Evolutionary conservation across 371 early-diverging fungal genomes (phyloP), one percentile per base, ranked within the genome.

Genomic region (Coemansia sp.): DNA sequence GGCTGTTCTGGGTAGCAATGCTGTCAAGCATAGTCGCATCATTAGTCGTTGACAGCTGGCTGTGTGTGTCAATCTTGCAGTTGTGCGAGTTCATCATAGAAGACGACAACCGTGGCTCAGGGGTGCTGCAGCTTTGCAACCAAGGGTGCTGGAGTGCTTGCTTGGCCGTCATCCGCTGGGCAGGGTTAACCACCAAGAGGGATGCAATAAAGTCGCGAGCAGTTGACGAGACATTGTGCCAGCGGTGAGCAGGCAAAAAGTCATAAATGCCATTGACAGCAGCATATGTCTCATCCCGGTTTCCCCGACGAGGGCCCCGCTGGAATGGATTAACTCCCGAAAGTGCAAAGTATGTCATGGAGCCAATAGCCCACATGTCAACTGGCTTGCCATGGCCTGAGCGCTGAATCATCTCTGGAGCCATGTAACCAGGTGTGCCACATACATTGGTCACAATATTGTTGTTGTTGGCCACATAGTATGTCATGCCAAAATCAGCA

Each of bases 281-380:
- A 13, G 67, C 67, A 1, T 42, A 26, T 5, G 27, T 50, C 31
- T 74, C 74, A 29, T 50, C 57, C 6, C 21, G 16, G n/a, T 18
- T 18, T 0, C 50, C 21, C 13, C 53, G 59, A 27, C 54, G 27
- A 14, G 51, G 37, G 40, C 18, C 52, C 70, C 92, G 93, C 8
- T 52, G 26, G 84, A 98, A 98, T 11, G 98, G 98, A 37, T 95
- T 94, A 71, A 90, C 77, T 1, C 92, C 91, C 0, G 82, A 81
- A 16, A 90, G 62, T 83, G 89, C 85, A 64, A 89, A 95, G 71
- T 90, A 98, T 6, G 98, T 82, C n/a, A 97, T 81, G 1, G 95
- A 92, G 2, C 98, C 99, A 3, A 97, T 82, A 47, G 95, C 89
- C 99, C 99, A 99, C 85, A 95, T 90, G 75, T 99, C 99, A 5